A percentile compares a stretch with the other conserved stretches of the same genome.
Conservation (phyloP, 495 filamentous ascomycete genomes). For the Schizothecium vesticola region DNA sequence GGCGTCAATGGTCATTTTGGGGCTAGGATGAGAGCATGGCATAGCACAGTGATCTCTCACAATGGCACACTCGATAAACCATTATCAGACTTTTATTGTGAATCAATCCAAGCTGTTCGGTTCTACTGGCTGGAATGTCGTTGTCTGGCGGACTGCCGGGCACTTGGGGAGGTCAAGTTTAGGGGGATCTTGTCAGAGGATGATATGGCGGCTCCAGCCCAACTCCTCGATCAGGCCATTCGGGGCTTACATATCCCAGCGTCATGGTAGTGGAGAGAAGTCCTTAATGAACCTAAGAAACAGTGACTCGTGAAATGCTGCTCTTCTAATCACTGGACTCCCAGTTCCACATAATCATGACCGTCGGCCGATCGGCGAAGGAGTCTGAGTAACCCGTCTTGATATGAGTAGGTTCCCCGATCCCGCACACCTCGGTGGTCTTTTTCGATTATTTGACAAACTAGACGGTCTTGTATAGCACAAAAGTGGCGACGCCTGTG, state of each 20-base stretch:
- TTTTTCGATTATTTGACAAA: neutral
- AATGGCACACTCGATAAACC: slow-evolving; percentile 30
- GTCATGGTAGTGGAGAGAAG: neutral
- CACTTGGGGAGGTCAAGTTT: neutral
- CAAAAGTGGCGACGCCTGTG: neutral
- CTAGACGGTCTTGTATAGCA: neutral
- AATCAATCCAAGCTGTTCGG: neutral
- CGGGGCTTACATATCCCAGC: neutral
- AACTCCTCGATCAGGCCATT: neutral
- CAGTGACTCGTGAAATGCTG: neutral
- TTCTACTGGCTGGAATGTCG: neutral
- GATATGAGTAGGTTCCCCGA: neutral
- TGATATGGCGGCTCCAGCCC: neutral
- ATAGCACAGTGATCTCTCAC: slow-evolving; percentile 24
- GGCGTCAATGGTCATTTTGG: slow-evolving; percentile 32
- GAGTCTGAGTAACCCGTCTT: neutral
- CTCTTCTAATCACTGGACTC: neutral
- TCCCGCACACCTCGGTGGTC: neutral
- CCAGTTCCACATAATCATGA: neutral
- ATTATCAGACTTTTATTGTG: slow-evolving; percentile 22
- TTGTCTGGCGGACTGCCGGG: neutral
- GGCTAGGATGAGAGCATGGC: slow-evolving; percentile 30
- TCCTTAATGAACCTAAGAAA: neutral
- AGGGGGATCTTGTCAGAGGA: neutral
- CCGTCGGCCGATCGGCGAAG: neutral